Conservation (phyloP, 225 moss, liverwort and hornwort genomes). For the Pseudisothecium myosuroides region DNA sequence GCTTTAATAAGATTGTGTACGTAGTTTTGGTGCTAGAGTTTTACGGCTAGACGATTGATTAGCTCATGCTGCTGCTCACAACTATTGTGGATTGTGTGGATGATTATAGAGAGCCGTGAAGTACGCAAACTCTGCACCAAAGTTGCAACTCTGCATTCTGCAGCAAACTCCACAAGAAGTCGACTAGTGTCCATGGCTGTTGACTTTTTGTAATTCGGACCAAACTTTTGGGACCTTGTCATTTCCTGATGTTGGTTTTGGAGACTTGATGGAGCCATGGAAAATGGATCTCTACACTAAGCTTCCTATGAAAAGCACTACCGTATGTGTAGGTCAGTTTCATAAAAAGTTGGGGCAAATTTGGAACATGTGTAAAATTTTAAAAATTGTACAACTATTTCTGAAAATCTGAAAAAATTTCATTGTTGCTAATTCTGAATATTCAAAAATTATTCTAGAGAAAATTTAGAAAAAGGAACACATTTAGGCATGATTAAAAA, state of each 20-base stretch:
- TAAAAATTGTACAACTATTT: too few relatives aligned
- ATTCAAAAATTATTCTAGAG: too few relatives aligned
- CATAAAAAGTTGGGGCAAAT: too few relatives aligned
- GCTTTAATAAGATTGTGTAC: background rate
- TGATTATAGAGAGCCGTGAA: background rate
- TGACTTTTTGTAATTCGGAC: background rate
- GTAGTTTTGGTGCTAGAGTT: background rate
- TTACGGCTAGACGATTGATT: background rate
- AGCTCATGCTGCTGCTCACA: background rate
- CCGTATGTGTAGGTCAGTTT: too few relatives aligned
- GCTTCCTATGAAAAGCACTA: too few relatives aligned
- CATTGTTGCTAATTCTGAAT: too few relatives aligned
- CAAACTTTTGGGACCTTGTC: background rate
- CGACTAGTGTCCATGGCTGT: too few relatives aligned
- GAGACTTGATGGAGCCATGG: fast-evolving
- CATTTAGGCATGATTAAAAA: too few relatives aligned
- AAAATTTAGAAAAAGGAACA: too few relatives aligned
- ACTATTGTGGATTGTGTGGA: background rate
- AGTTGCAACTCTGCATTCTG: background rate
- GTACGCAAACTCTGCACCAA: background rate
- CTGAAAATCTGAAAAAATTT: too few relatives aligned
- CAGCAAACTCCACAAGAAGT: background rate
- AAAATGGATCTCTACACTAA: background rate
- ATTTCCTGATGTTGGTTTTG: background rate
- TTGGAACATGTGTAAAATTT: too few relatives aligned